Base-by-base conservation (phyloP, 768 basidiomycete species). In the Tremella yokohamensis region DNA sequence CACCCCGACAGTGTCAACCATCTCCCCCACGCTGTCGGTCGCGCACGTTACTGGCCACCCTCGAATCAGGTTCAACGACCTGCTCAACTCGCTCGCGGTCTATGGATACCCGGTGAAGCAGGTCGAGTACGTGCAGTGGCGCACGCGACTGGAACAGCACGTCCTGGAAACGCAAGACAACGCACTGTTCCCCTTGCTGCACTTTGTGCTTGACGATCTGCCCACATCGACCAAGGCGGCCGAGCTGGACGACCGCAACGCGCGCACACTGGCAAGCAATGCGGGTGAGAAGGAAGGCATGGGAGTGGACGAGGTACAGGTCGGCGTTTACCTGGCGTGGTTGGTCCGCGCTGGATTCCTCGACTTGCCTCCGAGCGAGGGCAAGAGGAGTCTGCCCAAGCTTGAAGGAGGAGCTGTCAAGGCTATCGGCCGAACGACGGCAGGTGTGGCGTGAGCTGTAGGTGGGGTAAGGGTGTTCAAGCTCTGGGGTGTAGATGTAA, bases 171-270 rank as follows among this genome's bases (percentile, higher is more conserved):
- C 83, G 8, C 89, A 93, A 74, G 94, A 98, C 76, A 98, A 99
- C 64, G 96, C 96, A 1, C 82, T 99, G 44, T 98, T 93, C 83
- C 96, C 96, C 2, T 80, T 99, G 9, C 83, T 99, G 16, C 94
- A 99, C 77, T 97, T 97, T 66, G 96, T 98, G 22, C 80, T 99
- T 26, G 96, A 97, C 73, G 96, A 99, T 76, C 81, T 99, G 18
- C 96, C 96, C 3, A 96, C 93, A 22, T 90, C 88, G 70, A 98
- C 94, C 22, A 96, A 93, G 76, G 85, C 91, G 0, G 89, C 96
- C 1, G 87, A 88, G 62, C 79, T 98, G 49, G 89, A 94, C 71
- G 90, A 96, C 72, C 74, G 81, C 19, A 96, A 94, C 74, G 93
- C 90, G 16, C 77, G 77, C n/a, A 80, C 82, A 11, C 72, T 98